phyloP scores from a whole-genome alignment of 441 rosid genomes.

The Theobroma grandiflorum region DNA sequence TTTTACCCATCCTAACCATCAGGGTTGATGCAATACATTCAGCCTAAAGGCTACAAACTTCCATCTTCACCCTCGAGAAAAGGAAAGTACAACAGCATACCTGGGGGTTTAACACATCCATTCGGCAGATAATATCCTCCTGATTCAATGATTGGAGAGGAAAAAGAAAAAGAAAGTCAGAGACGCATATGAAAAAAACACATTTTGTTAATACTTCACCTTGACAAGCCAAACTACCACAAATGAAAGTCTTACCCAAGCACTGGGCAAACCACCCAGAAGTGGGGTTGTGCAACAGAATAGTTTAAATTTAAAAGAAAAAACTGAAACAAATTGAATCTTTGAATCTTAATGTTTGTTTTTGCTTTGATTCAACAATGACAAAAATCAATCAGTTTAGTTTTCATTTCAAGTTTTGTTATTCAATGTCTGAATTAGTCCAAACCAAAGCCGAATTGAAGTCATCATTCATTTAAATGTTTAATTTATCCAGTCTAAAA shows the following conservation, averaged over 20 bases:
- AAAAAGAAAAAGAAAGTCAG: constrained; percentile 7
- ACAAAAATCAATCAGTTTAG: neutral
- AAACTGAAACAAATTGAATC: neutral
- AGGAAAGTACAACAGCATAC: constrained; percentile 46
- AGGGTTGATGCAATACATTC: neutral
- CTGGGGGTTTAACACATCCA: constrained; percentile 93
- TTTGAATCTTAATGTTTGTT: neutral
- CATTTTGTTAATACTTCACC: neutral
- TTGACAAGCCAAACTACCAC: neutral
- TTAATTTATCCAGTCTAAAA: neutral
- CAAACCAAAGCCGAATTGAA: neutral
- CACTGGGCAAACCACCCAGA: constrained; percentile 10
- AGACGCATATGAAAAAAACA: constrained; percentile 20
- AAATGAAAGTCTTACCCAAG: neutral
- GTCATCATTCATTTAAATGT: neutral
- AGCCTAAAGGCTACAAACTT: neutral
- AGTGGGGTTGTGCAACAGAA: neutral
- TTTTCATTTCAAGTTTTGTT: constrained; percentile 6
- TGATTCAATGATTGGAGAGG: constrained; percentile 36
- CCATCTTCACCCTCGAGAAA: neutral
- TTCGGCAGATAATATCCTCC: constrained; percentile 67
- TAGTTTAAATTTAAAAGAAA: neutral
- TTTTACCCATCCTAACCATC: constrained; percentile 11
- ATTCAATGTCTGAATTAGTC: neutral
- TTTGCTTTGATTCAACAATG: neutral